Conservation (phyloP, 345 rosid species). For the Murraya paniculata region DNA sequence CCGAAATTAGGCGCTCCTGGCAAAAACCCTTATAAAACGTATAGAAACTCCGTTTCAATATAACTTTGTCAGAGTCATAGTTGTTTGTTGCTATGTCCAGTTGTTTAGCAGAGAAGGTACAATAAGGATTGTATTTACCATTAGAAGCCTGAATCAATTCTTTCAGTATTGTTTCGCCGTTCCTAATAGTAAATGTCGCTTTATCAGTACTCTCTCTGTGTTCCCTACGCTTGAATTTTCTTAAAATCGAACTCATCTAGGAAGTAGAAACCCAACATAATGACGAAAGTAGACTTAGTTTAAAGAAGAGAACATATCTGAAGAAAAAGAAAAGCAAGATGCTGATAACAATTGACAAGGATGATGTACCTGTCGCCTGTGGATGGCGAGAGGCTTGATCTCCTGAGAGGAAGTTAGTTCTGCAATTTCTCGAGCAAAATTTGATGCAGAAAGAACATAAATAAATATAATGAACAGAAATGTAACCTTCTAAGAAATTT, state of each 20-base stretch:
- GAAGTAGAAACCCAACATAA: no score
- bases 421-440: no score
- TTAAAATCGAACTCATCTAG: no score
- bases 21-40: neutral
- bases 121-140: constrained; percentile 2
- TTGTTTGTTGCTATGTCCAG: constrained; percentile 12
- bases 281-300: no score
- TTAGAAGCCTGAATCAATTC: neutral
- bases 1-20: neutral
- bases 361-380: no score
- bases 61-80: neutral
- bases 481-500: neutral
- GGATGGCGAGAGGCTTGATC: no score
- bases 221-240: neutral
- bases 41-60: neutral
- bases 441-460: no score
- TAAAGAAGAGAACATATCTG: no score
- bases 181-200: neutral
- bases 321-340: no score
- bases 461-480: neutral
- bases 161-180: neutral
- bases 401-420: no score
- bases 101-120: constrained; percentile 10
- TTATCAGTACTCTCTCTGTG: neutral
- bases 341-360: no score